Evolutionary conservation across 768 basidiomycete genomes (phyloP).

Genomic region (Strobilomyces dryophilus): DNA sequence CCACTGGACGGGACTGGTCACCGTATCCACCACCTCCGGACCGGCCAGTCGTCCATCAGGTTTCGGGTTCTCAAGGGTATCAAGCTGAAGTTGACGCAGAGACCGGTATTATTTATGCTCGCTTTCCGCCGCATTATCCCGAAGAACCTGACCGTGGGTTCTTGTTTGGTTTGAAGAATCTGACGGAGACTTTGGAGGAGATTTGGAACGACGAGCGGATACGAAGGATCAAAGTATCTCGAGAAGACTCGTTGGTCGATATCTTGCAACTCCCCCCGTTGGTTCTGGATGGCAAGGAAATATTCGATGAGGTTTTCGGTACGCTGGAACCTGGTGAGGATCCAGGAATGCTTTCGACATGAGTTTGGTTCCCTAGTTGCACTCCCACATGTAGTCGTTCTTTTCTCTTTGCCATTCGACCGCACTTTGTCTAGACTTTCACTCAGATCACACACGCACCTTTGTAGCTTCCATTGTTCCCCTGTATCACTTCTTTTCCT

Average conservation of each 20-base stretch:
- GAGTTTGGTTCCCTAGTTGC: slow-evolving; percentile 8
- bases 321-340: slow-evolving; percentile 50
- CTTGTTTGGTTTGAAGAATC: slow-evolving; percentile 81
- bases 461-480: slow-evolving; percentile 5
- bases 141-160: slow-evolving; percentile 93
- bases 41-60: slow-evolving; percentile 38
- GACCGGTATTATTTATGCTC: slow-evolving; percentile 81
- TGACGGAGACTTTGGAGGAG: slow-evolving; percentile 69
- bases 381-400: background rate
- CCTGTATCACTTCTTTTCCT: background rate
- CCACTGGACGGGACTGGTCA: slow-evolving; percentile 89
- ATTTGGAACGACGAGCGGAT: slow-evolving; percentile 88
- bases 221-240: slow-evolving; percentile 56
- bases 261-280: slow-evolving; percentile 59
- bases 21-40: slow-evolving; percentile 51
- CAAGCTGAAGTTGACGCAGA: slow-evolving; percentile 76
- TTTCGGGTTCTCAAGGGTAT: slow-evolving; percentile 68
- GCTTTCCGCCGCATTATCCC: slow-evolving; percentile 91
- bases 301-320: slow-evolving; percentile 73
- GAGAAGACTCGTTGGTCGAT: slow-evolving; percentile 49
- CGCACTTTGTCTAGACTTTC: slow-evolving; percentile 11
- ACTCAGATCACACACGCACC: slow-evolving; percentile 1
- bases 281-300: slow-evolving; percentile 68
- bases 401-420: background rate
- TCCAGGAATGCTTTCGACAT: slow-evolving; percentile 74